Evolutionary conservation across 2,329 filamentous ascomycete species (phyloP), one percentile per base, ranked within the genome.

Genomic region (Xylariaceae sp.): DNA sequence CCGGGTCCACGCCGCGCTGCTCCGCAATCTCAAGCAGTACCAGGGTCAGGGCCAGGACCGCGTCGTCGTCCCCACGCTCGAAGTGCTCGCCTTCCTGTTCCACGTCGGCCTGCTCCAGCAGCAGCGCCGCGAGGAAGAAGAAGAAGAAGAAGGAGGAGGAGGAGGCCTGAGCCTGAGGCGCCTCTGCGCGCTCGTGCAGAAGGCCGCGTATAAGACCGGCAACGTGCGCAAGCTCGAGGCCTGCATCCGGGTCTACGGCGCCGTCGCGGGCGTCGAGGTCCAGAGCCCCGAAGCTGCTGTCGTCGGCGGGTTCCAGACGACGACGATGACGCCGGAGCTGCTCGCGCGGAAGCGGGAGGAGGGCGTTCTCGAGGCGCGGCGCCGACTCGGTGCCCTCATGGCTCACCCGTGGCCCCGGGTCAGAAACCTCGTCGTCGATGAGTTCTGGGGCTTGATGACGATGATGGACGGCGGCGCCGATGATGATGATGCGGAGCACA

Each of bases 371-470:
- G 77, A 77, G 54, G 89, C 88, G 2, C 73, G 86, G 51, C 86
- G 82, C 69, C 90, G 92, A 70, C 75, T 97, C 41, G 82, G 83
- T 0, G 85, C 82, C 20, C 84, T 96, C 77, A 76, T 96, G 60
- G 74, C 85, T 54, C 93, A 96, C 76, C 90, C 91, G 0, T 96
- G 91, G 79, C 91, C 93, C 5, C 83, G 84, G 66, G 86, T 96
- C 64, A 75, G 87, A 57, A 81, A 73, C 57, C 70, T 78, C 44
- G 85, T 84, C 16, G 79, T 85, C 3, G 86, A 89, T 63, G 83
- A 85, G 71, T 69, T 88, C 32, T 88, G 81, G 82, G 74, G 70
- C 18, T 63, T 81, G 53, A 62, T 75, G 57, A n/a, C n/a, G n/a
- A n/a, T n/a, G n/a, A n/a, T n/a, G n/a, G n/a, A n/a, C n/a, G n/a